phyloP scores from a whole-genome alignment of 2,329 filamentous ascomycete genomes.

The Cercospora sp. region DNA sequence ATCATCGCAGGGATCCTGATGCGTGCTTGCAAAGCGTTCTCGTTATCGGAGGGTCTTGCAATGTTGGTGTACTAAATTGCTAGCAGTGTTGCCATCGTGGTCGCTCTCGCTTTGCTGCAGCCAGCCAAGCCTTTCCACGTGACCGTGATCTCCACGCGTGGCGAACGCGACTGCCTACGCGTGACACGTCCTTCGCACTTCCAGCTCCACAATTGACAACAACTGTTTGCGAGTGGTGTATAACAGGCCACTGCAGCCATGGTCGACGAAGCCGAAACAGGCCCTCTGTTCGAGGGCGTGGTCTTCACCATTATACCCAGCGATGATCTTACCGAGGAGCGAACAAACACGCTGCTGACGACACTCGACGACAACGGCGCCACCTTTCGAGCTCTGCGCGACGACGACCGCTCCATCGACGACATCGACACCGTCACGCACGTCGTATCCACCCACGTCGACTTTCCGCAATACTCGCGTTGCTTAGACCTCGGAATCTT shows the following conservation, averaged over 20 bases:
- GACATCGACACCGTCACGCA: constrained; percentile 56
- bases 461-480: constrained; percentile 83
- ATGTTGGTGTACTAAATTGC: neutral
- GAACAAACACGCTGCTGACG: constrained; percentile 45
- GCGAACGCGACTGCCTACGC: neutral
- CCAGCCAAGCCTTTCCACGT: neutral
- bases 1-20: neutral
- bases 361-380: constrained; percentile 53
- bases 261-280: constrained; percentile 23
- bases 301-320: constrained; percentile 48
- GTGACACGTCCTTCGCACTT: neutral
- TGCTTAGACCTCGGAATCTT: constrained; percentile 76
- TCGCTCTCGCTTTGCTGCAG: neutral
- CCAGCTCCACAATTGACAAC: neutral
- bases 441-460: constrained; percentile 73
- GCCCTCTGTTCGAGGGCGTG: constrained; percentile 42
- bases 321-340: constrained; percentile 28
- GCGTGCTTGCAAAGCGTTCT: neutral
- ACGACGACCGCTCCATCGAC: constrained; percentile 41
- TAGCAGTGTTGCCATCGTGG: neutral
- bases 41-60: neutral
- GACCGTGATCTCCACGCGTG: neutral
- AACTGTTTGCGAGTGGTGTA: neutral
- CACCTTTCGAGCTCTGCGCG: constrained; percentile 45
- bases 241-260: constrained; percentile 5